Conservation (phyloP, 306 rosid genomes). For the Trichosanthes truncata region DNA sequence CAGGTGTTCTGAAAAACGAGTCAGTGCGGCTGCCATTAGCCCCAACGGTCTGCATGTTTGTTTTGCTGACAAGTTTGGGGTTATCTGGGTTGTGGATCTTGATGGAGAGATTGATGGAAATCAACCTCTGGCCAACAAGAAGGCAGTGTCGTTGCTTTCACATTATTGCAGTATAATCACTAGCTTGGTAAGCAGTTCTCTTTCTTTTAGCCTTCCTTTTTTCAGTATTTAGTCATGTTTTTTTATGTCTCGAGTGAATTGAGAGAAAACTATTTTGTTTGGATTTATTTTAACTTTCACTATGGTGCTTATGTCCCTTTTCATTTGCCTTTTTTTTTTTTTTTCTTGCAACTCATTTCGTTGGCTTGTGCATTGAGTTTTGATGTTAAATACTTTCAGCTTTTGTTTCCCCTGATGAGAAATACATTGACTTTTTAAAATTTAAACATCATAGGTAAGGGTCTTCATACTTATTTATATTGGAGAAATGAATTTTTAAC, state of each 20-base stretch:
- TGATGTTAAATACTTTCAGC: background rate
- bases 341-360: background rate
- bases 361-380: background rate
- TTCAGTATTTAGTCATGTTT: background rate
- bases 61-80: conserved; percentile 92
- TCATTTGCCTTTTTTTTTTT: background rate
- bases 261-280: background rate
- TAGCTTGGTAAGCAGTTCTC: conserved; percentile 50
- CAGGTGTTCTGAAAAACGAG: conserved; percentile 86
- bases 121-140: conserved; percentile 28
- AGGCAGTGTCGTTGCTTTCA: conserved; percentile 55
- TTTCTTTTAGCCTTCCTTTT: background rate
- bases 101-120: conserved; percentile 23
- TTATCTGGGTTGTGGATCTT: conserved; percentile 75
- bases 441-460: background rate
- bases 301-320: background rate
- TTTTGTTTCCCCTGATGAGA: background rate
- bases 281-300: background rate
- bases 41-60: conserved; percentile 57
- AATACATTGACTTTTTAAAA: background rate
- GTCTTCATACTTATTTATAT: background rate
- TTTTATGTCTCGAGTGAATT: background rate
- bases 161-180: conserved; percentile 96
- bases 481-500: background rate
- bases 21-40: conserved; percentile 73